Conservation (phyloP, 441 rosid genomes). For the Aquilaria agallochum region DNA sequence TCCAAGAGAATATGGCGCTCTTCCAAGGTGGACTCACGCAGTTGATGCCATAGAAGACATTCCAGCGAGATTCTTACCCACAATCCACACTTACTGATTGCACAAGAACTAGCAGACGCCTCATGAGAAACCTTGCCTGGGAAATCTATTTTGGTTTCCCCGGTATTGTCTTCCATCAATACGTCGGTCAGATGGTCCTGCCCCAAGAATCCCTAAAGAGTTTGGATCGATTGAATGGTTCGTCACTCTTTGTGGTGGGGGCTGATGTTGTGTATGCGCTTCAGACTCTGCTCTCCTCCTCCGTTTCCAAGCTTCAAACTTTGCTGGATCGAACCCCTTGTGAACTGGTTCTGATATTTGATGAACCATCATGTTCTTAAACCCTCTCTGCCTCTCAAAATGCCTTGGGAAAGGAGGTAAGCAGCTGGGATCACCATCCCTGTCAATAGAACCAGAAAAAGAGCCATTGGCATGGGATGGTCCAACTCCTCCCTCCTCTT, state of each 20-base stretch:
- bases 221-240: conserved; percentile 50
- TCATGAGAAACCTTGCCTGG: conserved; percentile 50
- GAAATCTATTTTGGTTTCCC: conserved; percentile 58
- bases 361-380: conserved; percentile 34
- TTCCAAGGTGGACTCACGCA: conserved; percentile 19
- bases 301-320: conserved; percentile 83
- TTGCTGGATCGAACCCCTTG: conserved; percentile 62
- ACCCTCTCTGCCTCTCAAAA: conserved; percentile 51
- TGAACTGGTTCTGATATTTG: conserved; percentile 47
- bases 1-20: conserved; percentile 19
- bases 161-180: conserved; percentile 51
- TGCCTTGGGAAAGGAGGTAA: conserved; percentile 36
- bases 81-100: conserved; percentile 5
- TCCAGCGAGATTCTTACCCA: conserved; percentile 23
- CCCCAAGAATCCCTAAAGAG: conserved; percentile 93
- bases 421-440: conserved; percentile 38
- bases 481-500: conserved; percentile 69
- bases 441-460: conserved; percentile 29
- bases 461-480: conserved; percentile 68
- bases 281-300: conserved; percentile 71
- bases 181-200: conserved; percentile 79
- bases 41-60: conserved; percentile 21
- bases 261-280: conserved; percentile 34
- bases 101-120: conserved; percentile 30
- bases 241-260: conserved; percentile 35